phyloP scores from a whole-genome alignment of 148 eudicot genomes.

The Camellia sinensis region DNA sequence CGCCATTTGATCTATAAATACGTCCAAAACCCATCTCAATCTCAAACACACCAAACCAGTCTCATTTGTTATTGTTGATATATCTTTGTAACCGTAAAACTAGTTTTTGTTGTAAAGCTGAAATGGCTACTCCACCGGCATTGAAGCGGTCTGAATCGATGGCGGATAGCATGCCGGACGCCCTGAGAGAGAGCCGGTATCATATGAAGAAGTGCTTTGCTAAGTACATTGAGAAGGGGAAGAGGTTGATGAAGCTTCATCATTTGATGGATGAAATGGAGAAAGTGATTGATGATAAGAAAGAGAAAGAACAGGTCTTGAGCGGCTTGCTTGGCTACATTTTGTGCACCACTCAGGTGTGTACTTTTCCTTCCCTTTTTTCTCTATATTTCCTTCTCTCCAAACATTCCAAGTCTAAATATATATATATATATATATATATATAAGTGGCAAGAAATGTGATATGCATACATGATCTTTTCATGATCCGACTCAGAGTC shows the following conservation, averaged over 20 bases:
- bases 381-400: too few relatives aligned
- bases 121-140: conserved; percentile 26
- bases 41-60: not conserved
- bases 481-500: too few relatives aligned
- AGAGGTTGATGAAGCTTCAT: conserved; percentile 69
- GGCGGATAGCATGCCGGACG: conserved; percentile 82
- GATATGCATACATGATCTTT: too few relatives aligned
- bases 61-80: not conserved
- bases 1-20: conserved; percentile 20
- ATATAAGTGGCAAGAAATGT: too few relatives aligned
- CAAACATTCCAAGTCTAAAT: too few relatives aligned
- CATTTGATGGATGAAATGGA: conserved; percentile 82
- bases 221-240: conserved; percentile 63
- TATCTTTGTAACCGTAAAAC: not conserved
- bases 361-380: not conserved
- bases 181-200: conserved; percentile 75
- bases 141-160: conserved; percentile 65
- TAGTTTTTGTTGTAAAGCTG: not conserved
- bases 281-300: conserved; percentile 49
- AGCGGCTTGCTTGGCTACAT: conserved; percentile 87
- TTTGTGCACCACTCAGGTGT: conserved; percentile 77
- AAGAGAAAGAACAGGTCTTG: conserved; percentile 57
- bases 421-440: too few relatives aligned
- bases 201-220: conserved; percentile 80
- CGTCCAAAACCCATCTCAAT: not conserved